phyloP scores from a whole-genome alignment of 164 flowering plant species.

The Akebia trifoliata region DNA sequence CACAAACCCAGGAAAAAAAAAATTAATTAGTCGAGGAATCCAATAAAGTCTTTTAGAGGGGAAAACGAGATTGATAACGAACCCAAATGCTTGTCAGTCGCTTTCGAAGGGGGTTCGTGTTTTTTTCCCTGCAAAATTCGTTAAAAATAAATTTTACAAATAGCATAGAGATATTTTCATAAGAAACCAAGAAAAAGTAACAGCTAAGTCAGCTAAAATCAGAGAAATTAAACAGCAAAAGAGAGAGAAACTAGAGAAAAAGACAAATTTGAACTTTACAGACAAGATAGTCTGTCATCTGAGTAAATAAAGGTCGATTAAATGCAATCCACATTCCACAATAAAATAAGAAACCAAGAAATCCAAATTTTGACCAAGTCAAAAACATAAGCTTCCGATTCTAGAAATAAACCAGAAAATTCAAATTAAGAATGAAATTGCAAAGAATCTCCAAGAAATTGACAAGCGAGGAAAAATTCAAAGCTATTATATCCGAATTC shows the following conservation, averaged over 20 bases:
- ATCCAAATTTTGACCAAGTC: constrained; percentile 31
- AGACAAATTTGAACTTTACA: constrained; percentile 42
- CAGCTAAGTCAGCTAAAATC: not conserved
- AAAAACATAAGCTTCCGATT: constrained; percentile 18
- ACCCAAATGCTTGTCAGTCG: constrained; percentile 52
- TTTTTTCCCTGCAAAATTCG: constrained; percentile 48
- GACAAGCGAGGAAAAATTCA: not conserved
- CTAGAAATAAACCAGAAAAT: too few species aligned
- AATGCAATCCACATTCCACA: not conserved
- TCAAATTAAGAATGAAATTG: not conserved
- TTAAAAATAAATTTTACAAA: constrained; percentile 2
- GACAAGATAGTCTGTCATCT: too few species aligned
- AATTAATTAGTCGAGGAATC: not conserved
- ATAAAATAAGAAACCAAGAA: constrained; percentile 15
- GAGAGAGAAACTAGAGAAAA: constrained; percentile 17
- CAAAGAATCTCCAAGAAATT: constrained; percentile 6
- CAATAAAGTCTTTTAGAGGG: too few species aligned
- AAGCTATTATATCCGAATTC: constrained; percentile 1
- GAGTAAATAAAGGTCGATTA: too few species aligned
- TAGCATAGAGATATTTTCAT: not conserved
- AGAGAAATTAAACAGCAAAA: not conserved
- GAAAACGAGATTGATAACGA: constrained; percentile 19
- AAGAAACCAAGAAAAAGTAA: not conserved
- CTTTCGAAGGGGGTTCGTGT: constrained; percentile 36
- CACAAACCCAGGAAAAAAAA: constrained; percentile 11